Base-by-base conservation (phyloP, 2,329 filamentous ascomycete genomes). In the Microdochium nivale region DNA sequence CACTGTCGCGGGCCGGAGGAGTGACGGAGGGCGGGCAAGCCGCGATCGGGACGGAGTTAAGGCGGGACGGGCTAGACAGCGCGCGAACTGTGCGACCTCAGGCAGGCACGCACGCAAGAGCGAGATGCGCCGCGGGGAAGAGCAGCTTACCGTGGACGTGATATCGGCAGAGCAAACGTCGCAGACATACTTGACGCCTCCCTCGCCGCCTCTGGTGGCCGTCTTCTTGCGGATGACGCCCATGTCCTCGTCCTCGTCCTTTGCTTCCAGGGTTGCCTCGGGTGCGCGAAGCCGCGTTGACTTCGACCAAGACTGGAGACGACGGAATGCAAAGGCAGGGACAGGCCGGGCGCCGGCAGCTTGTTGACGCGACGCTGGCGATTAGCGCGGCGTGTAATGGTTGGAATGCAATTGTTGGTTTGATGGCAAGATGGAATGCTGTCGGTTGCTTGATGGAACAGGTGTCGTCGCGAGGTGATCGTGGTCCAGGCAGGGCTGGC, bases 191-290 rank as follows among this genome's bases (percentile, higher is more conserved):
- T 97, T 96, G 30, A 90, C 88, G 56, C 88, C 88, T 48, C 88
- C 90, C 66, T 96, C 90, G 49, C 87, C 90, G 56, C 88, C 89
- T 64, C 88, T 80, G 51, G 86, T 84, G 59, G 87, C 88, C 54
- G 89, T 94, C 75, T 96, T 96, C 78, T 96, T 96, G 67, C 91
- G 87, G 67, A 96, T 96, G 64, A 96, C 87, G 61, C 90, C 91
- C 92, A 96, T 96, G 49, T 60, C 57, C 61, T 54, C 61, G 37
- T 60, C 60, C 37, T 46, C 33, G 47, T 52, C 50, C 40, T 44
- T 44, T 19, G 40, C 40, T 44, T 44, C 40, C 40, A 44, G 40
- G 40, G 40, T 44, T 16, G 40, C 16, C 40, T 44, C 40, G 40
- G n/a, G 40, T 44, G 40, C 40, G 40, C 40, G 40, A 44, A 44